These are phyloP conservation scores for Capronia americana DNA, from an alignment of 2,329 filamentous ascomycete species.

Conservation along the genomic window DNA sequence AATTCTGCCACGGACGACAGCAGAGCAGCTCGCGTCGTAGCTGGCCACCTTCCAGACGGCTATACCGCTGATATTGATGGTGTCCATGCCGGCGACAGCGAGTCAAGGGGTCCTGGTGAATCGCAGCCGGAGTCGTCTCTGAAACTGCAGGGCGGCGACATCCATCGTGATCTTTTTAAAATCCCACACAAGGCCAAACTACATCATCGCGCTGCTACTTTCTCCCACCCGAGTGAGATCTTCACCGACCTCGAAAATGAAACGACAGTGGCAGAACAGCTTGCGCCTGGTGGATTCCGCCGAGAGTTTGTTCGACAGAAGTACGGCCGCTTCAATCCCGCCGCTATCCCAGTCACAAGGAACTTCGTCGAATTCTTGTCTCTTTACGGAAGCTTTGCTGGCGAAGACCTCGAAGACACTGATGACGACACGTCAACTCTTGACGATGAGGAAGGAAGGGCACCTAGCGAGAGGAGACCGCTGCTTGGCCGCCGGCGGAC, in stretches of 20 bases:
- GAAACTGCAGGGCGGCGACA: conserved; percentile 75
- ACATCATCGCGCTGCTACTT: conserved; percentile 69
- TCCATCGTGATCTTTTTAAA: conserved; percentile 78
- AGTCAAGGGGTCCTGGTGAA: background rate
- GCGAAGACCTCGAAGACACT: conserved; percentile 68
- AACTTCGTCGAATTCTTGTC: conserved; percentile 79
- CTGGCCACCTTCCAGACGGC: conserved; percentile 35
- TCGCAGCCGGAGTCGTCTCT: conserved; percentile 64
- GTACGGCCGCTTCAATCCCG: conserved; percentile 35
- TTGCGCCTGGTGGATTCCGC: conserved; percentile 61
- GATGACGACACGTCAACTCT: conserved; percentile 63
- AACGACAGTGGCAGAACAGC: conserved; percentile 52
- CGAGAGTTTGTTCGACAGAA: conserved; percentile 56
- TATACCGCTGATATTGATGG: conserved; percentile 36
- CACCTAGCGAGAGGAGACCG: conserved; percentile 62
- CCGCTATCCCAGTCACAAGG: conserved; percentile 61
- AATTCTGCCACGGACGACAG: conserved; percentile 23
- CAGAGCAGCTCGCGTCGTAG: conserved; percentile 32
- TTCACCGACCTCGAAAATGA: conserved; percentile 46
- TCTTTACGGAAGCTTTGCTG: conserved; percentile 77
- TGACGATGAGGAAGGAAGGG: conserved; percentile 59
- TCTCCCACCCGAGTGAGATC: conserved; percentile 59
- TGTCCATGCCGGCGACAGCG: conserved; percentile 10
- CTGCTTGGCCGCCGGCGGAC: conserved; percentile 64
- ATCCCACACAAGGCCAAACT: conserved; percentile 65